Conservation (phyloP, 371 early-diverging fungal species). For the Gilbertella persicaria region DNA sequence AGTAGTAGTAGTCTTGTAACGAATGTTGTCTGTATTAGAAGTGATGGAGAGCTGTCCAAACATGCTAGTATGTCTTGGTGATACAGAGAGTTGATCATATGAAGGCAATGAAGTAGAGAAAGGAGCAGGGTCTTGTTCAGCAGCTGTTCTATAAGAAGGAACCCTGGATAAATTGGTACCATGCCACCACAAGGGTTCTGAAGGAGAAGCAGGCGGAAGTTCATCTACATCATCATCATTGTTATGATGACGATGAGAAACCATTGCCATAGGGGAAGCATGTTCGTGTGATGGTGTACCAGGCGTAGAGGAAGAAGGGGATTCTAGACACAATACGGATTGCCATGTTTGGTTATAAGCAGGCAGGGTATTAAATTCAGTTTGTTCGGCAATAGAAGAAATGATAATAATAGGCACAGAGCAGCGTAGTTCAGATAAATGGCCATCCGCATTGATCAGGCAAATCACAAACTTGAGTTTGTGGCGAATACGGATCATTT, state of each 20-base stretch:
- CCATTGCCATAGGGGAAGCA: neutral
- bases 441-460: constrained; percentile 37
- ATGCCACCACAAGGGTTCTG: constrained; percentile 35
- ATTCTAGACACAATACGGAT: constrained; percentile 24
- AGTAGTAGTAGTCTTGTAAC: neutral
- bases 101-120: constrained; percentile 44
- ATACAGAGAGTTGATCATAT: constrained; percentile 32
- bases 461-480: constrained; percentile 43
- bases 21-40: constrained; percentile 1
- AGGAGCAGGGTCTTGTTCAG: constrained; percentile 31
- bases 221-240: neutral
- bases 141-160: constrained; percentile 46
- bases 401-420: constrained; percentile 37
- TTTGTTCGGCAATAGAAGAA: constrained; percentile 33
- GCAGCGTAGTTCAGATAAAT: constrained; percentile 44
- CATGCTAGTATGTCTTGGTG: constrained; percentile 18
- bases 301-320: constrained; percentile 1
- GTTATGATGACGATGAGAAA: neutral
- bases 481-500: constrained; percentile 47
- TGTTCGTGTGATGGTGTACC: neutral
- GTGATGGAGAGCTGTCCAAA: constrained; percentile 16
- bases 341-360: constrained; percentile 43
- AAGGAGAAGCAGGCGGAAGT: neutral
- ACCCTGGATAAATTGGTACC: constrained; percentile 42
- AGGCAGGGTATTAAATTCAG: constrained; percentile 35